A percentile compares a stretch with the other conserved stretches of the same genome.
These are phyloP conservation scores for Xylaria grammica DNA, from an alignment of 495 filamentous ascomycete genomes.

Conservation along the genomic window DNA sequence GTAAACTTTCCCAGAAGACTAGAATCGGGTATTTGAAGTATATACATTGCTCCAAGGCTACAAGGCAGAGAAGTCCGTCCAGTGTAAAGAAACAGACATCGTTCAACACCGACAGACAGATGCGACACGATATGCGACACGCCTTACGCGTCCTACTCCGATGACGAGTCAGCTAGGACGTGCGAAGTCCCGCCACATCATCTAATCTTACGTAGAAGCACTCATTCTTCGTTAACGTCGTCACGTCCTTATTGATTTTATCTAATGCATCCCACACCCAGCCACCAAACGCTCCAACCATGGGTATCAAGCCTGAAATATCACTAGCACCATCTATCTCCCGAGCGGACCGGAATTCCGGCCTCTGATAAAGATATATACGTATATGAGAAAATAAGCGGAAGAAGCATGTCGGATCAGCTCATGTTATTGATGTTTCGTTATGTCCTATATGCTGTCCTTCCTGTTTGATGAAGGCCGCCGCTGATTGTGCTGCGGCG, in stretches of 20 bases:
- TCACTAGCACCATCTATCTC: no score
- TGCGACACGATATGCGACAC: neutral
- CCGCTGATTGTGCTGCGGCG: slow-evolving; percentile 18
- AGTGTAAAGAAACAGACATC: no score
- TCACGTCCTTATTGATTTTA: neutral
- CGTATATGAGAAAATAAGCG: slow-evolving; percentile 19
- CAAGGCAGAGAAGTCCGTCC: no score
- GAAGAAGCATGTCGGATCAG: neutral
- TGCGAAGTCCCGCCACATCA: neutral
- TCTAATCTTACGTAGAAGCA: neutral
- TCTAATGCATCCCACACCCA: slow-evolving; percentile 11
- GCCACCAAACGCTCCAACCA: slow-evolving; percentile 23
- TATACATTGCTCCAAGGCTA: no score
- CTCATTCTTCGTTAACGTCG: neutral
- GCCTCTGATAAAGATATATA: no score
- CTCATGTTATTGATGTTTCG: slow-evolving; percentile 18
- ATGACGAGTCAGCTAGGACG: neutral
- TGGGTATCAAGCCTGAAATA: slow-evolving; percentile 36
- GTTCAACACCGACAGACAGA: no score
- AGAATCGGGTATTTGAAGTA: no score
- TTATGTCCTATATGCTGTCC: slow-evolving; percentile 17
- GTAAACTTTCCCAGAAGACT: no score
- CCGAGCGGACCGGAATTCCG: no score
- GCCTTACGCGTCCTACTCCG: neutral
- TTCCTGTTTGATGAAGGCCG: slow-evolving; percentile 23